Conservation (phyloP, 1,139 yeast species). For the Diutina pseudorugosa region DNA sequence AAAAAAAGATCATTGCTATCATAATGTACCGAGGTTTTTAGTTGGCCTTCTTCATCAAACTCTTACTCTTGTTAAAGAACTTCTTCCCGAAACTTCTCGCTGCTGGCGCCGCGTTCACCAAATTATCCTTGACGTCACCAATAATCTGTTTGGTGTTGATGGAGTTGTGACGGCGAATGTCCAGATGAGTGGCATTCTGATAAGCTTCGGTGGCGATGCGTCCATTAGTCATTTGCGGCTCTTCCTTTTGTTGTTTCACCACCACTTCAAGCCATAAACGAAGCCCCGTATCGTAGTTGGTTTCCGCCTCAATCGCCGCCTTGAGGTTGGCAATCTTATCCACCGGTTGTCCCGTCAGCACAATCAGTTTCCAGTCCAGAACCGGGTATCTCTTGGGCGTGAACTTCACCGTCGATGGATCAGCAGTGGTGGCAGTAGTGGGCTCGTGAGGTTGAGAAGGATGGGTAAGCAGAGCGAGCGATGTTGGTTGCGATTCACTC, state of each 20-base stretch:
- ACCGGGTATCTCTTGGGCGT: neutral
- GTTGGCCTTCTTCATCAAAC: constrained; percentile 18
- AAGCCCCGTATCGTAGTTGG: neutral
- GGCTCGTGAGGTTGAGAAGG: neutral
- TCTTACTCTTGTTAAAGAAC: constrained; percentile 29
- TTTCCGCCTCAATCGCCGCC: neutral
- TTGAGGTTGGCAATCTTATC: neutral
- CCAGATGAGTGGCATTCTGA: constrained; percentile 35
- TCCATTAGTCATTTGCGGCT: constrained; percentile 25
- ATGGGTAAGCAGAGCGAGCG: neutral
- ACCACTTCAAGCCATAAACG: neutral
- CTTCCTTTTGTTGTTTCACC: neutral
- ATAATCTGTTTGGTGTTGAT: constrained; percentile 24
- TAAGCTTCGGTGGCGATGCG: constrained; percentile 34
- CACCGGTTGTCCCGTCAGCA: neutral
- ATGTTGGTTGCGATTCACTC: neutral
- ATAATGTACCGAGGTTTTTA: neutral
- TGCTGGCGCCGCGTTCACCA: constrained; percentile 24
- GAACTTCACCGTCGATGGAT: neutral
- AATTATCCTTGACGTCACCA: constrained; percentile 31
- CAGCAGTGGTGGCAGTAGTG: neutral
- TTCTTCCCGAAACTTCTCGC: constrained; percentile 33
- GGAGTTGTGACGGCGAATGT: constrained; percentile 29
- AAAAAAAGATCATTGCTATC: neutral
- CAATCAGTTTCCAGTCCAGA: constrained; percentile 1